Conservation (phyloP, 441 rosid genomes). For the Arabidopsis lyrata region DNA sequence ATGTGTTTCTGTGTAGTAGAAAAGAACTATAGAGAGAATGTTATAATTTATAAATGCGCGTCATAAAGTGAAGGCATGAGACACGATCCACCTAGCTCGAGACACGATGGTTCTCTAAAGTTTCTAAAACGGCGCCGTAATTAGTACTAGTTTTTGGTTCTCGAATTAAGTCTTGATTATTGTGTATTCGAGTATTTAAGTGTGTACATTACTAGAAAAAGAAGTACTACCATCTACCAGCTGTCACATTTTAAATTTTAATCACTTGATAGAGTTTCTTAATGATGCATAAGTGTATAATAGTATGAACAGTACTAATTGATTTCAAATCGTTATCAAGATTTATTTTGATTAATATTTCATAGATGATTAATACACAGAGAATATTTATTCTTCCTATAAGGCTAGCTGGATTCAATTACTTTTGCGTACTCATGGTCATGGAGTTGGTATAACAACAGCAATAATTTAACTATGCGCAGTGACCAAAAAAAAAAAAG, state of each 20-base stretch:
- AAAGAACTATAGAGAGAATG: constrained; percentile 33
- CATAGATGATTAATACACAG: not conserved
- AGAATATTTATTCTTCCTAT: not conserved
- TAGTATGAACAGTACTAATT: no score
- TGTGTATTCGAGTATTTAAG: not conserved
- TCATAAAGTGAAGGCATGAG: constrained; percentile 42
- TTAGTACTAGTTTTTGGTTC: not conserved
- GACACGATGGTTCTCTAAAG: constrained; percentile 30
- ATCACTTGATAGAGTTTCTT: not conserved
- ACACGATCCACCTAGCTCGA: constrained; percentile 39
- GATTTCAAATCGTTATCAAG: not conserved
- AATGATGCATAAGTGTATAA: no score
- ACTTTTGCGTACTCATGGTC: constrained; percentile 34
- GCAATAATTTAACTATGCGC: constrained; percentile 2
- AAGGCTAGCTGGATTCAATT: constrained; percentile 43
- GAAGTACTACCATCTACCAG: not conserved
- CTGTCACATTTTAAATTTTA: not conserved
- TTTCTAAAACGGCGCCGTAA: constrained; percentile 32
- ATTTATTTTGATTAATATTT: not conserved
- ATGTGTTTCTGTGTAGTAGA: not conserved
- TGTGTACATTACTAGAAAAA: not conserved
- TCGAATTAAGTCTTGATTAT: not conserved
- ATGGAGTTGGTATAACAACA: constrained; percentile 42
- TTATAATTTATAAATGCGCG: constrained; percentile 43
- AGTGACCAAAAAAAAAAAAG: constrained; percentile 16